Conservation (phyloP, 2,329 filamentous ascomycete species). For the Cladosporium sp. region DNA sequence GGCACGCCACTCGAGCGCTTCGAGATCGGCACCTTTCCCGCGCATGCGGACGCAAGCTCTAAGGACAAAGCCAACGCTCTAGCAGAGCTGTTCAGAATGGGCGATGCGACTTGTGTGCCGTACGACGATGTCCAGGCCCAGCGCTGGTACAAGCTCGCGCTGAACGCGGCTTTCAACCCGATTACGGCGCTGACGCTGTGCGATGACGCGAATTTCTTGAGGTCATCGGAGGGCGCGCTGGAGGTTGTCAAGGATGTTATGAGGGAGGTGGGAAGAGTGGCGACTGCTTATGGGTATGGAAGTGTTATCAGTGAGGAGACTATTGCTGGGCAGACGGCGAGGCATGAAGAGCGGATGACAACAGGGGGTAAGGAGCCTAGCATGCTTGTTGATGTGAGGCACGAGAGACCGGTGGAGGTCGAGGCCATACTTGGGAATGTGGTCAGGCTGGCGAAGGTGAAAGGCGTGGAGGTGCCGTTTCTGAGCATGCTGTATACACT, state of each 20-base stretch:
- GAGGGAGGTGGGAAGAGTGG: conserved; percentile 40
- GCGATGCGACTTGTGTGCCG: conserved; percentile 43
- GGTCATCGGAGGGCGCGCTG: conserved; percentile 34
- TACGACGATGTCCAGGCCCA: conserved; percentile 50
- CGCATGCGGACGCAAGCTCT: conserved; percentile 16
- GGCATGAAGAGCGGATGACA: conserved; percentile 35
- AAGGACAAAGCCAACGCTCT: conserved; percentile 14
- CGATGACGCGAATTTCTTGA: conserved; percentile 48
- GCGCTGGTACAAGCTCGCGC: conserved; percentile 55
- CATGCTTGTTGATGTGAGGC: conserved; percentile 44
- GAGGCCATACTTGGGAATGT: conserved; percentile 46
- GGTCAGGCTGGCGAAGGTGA: conserved; percentile 36
- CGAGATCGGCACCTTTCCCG: conserved; percentile 47
- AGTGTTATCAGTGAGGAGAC: conserved; percentile 31
- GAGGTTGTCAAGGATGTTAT: conserved; percentile 38
- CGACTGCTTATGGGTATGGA: conserved; percentile 35
- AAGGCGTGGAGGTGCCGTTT: conserved; percentile 34
- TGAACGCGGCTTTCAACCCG: conserved; percentile 57
- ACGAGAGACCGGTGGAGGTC: conserved; percentile 41
- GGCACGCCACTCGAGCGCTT: conserved; percentile 41
- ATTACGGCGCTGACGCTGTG: conserved; percentile 51
- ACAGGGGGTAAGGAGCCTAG: conserved; percentile 41
- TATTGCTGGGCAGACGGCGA: conserved; percentile 35
- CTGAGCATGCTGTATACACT: conserved; percentile 41
- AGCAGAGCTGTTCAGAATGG: conserved; percentile 23